Evolutionary conservation across 495 filamentous ascomycete species (phyloP), one percentile per base, ranked within the genome.

Genomic region (Tuber microsphaerosporum): DNA sequence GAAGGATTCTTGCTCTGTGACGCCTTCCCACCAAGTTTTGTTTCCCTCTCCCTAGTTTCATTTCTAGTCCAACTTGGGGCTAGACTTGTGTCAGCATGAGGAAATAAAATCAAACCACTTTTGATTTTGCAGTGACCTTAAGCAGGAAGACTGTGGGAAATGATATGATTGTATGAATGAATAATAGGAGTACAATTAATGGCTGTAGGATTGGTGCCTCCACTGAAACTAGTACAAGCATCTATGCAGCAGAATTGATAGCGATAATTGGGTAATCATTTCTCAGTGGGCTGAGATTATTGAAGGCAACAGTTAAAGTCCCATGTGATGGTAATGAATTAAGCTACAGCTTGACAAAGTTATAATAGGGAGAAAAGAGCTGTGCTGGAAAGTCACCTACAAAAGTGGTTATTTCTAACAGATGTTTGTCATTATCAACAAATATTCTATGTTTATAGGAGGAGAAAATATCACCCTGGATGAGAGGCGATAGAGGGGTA

Each of bases 291-390:
- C 87, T 87, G 72, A 89, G 86, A 22, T 86, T 83, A 2, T 86
- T 85, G 0, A 86, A 86, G 56, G 88, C 85, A 6, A 84, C 82
- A 22, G 85, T 85, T 39, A 85, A 84, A 7, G 89, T 79, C 3
- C 85, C 88, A 14, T 88, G 86, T 8, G 89, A 85, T 10, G 88
- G 86, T 14, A 89, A 84, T 14, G 88, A 89, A 75, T 89, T 89
- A 65, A 89, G 84, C 72, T 89, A 88, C 70, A 90, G 86, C 79
- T 87, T 89, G 17, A 86, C 88, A 77, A 89, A 90, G 77, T 89
- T 86, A 78, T 89, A 89, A 77, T 90, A 87, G 31, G 89, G 82
- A 12, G 86, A 84, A 17, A 89, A 87, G 10, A 88, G 88, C 79
- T 89, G 89, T 7, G 86, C 87, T 20, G 88, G 88, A 79, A 88